Conservation (phyloP, 495 filamentous ascomycete genomes). For the Daldinia concentrica region DNA sequence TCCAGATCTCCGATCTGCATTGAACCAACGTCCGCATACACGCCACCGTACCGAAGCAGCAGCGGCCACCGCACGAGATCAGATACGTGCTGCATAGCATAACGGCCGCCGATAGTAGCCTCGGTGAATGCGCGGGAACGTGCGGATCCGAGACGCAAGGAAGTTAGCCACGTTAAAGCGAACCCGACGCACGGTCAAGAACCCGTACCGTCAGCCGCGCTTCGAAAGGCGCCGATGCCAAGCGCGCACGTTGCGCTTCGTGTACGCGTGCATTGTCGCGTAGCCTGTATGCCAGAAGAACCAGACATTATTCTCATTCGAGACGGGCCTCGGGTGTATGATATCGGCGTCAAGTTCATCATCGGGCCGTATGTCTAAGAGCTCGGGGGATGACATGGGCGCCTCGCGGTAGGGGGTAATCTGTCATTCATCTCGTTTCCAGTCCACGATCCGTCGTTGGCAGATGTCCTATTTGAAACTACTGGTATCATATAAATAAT, state of each 20-base stretch:
- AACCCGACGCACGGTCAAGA: constrained; percentile 55
- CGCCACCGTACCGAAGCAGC: constrained; percentile 63
- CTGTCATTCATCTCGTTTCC: background rate
- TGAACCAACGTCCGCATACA: constrained; percentile 65
- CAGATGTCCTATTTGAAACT: background rate
- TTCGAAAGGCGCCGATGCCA: constrained; percentile 63
- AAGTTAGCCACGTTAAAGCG: constrained; percentile 59
- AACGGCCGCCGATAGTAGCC: constrained; percentile 56
- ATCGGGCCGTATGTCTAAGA: constrained; percentile 58
- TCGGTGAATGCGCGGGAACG: constrained; percentile 62
- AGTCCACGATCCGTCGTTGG: background rate
- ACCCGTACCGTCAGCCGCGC: constrained; percentile 62
- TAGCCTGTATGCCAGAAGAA: constrained; percentile 66
- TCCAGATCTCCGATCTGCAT: constrained; percentile 66
- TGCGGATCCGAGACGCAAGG: constrained; percentile 53
- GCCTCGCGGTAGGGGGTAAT: constrained; percentile 48
- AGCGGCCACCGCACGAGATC: constrained; percentile 67
- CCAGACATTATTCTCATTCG: constrained; percentile 62
- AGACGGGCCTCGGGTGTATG: constrained; percentile 52
- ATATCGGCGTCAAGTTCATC: constrained; percentile 57
- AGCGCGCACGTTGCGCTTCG: constrained; percentile 63
- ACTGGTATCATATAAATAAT: background rate
- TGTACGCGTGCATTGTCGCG: constrained; percentile 58
- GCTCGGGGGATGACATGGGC: constrained; percentile 46
- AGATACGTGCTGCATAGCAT: constrained; percentile 62